Evolutionary conservation across 2,329 filamentous ascomycete species (phyloP), one percentile per base, ranked within the genome.

Genomic region (Bipolaris oryzae): DNA sequence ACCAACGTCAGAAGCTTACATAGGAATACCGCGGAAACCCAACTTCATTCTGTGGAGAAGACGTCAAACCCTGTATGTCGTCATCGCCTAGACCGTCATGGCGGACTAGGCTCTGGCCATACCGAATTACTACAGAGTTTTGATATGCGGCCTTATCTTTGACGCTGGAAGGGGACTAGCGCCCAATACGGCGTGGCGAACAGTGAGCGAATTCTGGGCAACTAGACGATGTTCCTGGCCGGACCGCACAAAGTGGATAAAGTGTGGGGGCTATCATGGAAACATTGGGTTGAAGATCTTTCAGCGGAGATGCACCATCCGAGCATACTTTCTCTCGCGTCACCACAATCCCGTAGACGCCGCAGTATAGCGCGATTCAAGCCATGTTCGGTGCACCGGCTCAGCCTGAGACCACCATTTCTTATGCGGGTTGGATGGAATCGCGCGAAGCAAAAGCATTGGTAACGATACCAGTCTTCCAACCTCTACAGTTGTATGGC

Each of bases 71-170:
- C 47, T 47, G 52, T 53, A 63, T 68, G 55, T 53, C 55, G 58
- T 63, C 64, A 68, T 63, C 50, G 50, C 52, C 35, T 56, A 34
- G 38, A 55, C 39, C 54, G 18, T 13, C 34, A 55, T 57, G 38
- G 34, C 48, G 39, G 3, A 41, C 25, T 38, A 50, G 43, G 50
- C 41, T 41, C 23, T 43, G 53, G 35, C 53, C 38, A 56, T 51
- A 38, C 38, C 33, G 25, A 53, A 60, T 55, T 50, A 53, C 42
- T 43, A 57, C 53, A 51, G 50, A 60, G 39, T 13, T 61, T 44
- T 49, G 52, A 55, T 66, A 72, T 73, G 71, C 71, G 63, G 63
- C 66, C 72, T 75, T 75, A 75, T 75, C 73, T 74, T 61, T 67
- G 31, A 47, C 45, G 37, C 62, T 25, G 49, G 51, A 51, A 70